Evolutionary conservation across 2,329 filamentous ascomycete species (phyloP).

Genomic region (Fusarium sp.): DNA sequence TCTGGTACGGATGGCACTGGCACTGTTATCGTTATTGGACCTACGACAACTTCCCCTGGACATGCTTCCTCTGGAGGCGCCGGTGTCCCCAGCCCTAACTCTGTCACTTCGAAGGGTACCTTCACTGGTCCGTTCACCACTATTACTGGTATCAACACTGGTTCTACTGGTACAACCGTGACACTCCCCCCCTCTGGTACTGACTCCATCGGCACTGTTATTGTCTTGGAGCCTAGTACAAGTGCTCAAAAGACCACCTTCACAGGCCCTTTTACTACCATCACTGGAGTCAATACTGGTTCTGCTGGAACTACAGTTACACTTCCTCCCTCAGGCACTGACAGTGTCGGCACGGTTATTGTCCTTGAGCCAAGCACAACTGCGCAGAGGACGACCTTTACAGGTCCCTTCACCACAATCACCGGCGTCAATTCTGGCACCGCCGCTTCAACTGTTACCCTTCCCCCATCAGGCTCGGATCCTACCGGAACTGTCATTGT

Average conservation of each 20-base stretch:
- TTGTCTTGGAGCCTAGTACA: neutral
- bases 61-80: neutral
- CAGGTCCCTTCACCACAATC: neutral
- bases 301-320: neutral
- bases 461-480: neutral
- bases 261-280: neutral
- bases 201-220: neutral
- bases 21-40: neutral
- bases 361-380: neutral
- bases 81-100: neutral
- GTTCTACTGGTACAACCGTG: neutral
- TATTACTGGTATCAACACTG: neutral
- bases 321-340: neutral
- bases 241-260: neutral
- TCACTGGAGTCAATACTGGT: neutral
- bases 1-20: neutral
- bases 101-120: neutral
- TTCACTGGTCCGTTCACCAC: neutral
- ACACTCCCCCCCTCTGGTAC: neutral
- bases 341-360: neutral
- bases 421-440: neutral
- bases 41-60: neutral
- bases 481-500: neutral
- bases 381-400: neutral
- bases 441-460: neutral